Evolutionary conservation across 148 eudicot species (phyloP).

Genomic region (Rhododendron henanense): DNA sequence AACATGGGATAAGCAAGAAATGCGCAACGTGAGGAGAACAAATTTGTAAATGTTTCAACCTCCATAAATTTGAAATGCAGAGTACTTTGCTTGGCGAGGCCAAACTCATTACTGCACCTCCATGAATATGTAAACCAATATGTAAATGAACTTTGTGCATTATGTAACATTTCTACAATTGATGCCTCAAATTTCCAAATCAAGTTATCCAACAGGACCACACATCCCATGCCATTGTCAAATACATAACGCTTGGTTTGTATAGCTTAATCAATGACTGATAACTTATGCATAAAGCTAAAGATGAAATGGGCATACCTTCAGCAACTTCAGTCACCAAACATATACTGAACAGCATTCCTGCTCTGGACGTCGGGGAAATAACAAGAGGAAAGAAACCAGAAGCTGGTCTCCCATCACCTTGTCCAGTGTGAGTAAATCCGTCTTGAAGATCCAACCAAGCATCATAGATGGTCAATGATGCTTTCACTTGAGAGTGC

Average conservation of each 20-base stretch:
- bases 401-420: conserved; percentile 72
- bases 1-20: not conserved
- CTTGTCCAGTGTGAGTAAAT: conserved; percentile 70
- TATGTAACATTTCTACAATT: not conserved
- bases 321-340: conserved; percentile 30
- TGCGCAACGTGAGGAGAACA: not conserved
- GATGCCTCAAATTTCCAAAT: not conserved
- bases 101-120: not conserved
- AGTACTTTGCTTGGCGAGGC: not conserved
- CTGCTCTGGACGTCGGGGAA: conserved; percentile 81
- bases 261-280: not conserved
- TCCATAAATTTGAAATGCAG: not conserved
- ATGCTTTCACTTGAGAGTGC: conserved; percentile 90
- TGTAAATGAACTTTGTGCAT: not conserved
- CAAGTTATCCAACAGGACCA: not conserved
- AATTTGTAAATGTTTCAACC: not conserved
- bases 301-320: conserved; percentile 39
- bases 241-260: not conserved
- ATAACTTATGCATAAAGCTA: conserved; percentile 5
- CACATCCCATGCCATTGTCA: not conserved
- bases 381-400: conserved; percentile 78
- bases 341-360: conserved; percentile 74
- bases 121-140: not conserved
- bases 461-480: conserved; percentile 79
- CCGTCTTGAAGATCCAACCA: conserved; percentile 99